Evolutionary conservation across 306 rosid species (phyloP), one percentile per base, ranked within the genome.

Genomic region (Casuarina glauca): DNA sequence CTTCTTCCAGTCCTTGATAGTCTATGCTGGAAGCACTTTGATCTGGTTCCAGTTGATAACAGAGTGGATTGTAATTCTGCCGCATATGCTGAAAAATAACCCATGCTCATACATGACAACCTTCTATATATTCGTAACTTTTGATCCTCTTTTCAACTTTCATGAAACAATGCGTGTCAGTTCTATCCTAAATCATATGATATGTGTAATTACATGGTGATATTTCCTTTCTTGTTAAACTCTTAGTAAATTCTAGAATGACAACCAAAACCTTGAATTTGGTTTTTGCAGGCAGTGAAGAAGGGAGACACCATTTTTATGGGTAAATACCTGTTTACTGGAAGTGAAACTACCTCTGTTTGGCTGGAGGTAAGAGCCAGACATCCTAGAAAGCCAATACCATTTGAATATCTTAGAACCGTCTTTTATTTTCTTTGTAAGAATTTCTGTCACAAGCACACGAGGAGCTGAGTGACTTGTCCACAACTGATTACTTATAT

Each of bases 331-430:
- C 85, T 96, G 84, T 96, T 96, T 87, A 96, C 99, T 16, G 99
- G 99, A 81, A 96, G 98, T 88, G 99, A 96, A 90, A 87, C 99
- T 74, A 96, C 99, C 77, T 93, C 99, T 81, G 98, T 90, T 7
- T 96, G 99, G 99, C 88, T 96, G 77, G 99, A 96, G 99, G 99
- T 96, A 90, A 76, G 42, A 42, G 32, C 58, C 46, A 20, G 78
- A 58, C 26, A 76, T 16, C 46, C 74, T 48, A 7, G 16, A 73
- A 70, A 9, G 66, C 39, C 75, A 73, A 73, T 46, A 46, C 60
- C 64, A 26, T 58, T 48, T 57, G 72, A 76, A 26, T 62, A 17
- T 50, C 13, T 57, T 32, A 67, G 67, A 38, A 60, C 48, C 69
- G 38, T 46, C 8, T 41, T 64, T 69, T 76, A 12, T 76, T 71